A percentile compares a stretch with the other conserved stretches of the same genome.
Conservation (phyloP, 2,329 filamentous ascomycete genomes). For the Penicillium sp. region DNA sequence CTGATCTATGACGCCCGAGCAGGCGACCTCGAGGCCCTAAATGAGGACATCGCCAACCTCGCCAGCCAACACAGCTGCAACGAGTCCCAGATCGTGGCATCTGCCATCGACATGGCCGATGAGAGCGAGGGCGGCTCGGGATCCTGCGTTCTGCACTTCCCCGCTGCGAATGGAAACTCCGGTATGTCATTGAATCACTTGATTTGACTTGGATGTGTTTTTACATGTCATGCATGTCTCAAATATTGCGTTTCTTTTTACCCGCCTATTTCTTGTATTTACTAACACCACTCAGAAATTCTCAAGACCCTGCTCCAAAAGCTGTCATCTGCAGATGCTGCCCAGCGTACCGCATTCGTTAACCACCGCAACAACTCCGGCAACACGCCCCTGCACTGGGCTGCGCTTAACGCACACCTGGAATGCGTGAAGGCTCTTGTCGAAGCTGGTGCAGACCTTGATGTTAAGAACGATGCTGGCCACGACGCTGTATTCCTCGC, state of each 20-base stretch:
- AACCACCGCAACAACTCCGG: slow-evolving; percentile 71
- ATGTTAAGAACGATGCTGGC: slow-evolving; percentile 76
- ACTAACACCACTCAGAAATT: slow-evolving; percentile 40
- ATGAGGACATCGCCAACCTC: slow-evolving; percentile 58
- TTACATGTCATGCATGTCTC: neutral
- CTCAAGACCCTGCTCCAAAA: slow-evolving; percentile 50
- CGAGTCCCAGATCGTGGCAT: slow-evolving; percentile 64
- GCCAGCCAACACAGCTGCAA: slow-evolving; percentile 61
- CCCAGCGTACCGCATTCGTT: slow-evolving; percentile 33
- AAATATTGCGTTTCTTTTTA: neutral
- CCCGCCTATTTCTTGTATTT: no score
- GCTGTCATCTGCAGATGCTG: slow-evolving; percentile 29
- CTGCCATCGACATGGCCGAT: slow-evolving; percentile 70
- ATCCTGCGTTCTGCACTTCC: slow-evolving; percentile 72
- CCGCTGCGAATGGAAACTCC: slow-evolving; percentile 82
- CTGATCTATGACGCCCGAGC: slow-evolving; percentile 81
- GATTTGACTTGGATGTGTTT: neutral
- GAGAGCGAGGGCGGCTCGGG: slow-evolving; percentile 64
- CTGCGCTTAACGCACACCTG: slow-evolving; percentile 83
- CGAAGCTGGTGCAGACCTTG: slow-evolving; percentile 72
- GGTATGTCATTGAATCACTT: slow-evolving; percentile 53
- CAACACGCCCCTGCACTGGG: slow-evolving; percentile 94
- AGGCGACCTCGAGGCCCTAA: slow-evolving; percentile 72
- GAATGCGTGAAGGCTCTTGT: slow-evolving; percentile 75
- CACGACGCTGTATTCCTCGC: slow-evolving; percentile 77